These are phyloP conservation scores for Athelia psychrophila DNA, from an alignment of 1,284 basidiomycete genomes.

Conservation along the genomic window DNA sequence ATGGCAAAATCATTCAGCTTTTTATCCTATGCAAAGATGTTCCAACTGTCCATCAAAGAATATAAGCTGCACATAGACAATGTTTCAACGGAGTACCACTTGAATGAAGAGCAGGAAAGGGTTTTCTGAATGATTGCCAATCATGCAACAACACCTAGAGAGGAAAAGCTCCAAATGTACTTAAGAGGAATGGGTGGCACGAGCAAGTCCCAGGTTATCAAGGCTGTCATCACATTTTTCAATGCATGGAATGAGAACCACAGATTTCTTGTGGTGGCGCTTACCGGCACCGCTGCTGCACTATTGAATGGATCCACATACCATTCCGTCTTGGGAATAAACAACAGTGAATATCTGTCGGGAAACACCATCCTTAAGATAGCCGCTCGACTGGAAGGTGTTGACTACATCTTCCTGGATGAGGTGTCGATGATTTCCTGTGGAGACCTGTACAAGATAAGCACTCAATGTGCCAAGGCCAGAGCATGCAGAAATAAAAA, in stretches of 20 bases:
- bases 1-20: too few relatives aligned
- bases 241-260: slow-evolving; percentile 16
- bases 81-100: slow-evolving; percentile 3
- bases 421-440: slow-evolving; percentile 35
- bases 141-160: slow-evolving; percentile 15
- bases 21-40: too few relatives aligned
- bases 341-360: background rate
- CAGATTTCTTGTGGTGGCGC: slow-evolving; percentile 28
- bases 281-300: slow-evolving; percentile 34
- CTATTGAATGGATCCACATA: slow-evolving; percentile 35
- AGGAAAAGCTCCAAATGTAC: slow-evolving; percentile 29
- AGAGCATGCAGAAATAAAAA: too few relatives aligned
- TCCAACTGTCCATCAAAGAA: too few relatives aligned
- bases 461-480: background rate
- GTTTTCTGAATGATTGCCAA: slow-evolving; percentile 31
- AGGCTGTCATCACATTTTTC: slow-evolving; percentile 27
- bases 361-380: slow-evolving; percentile 6
- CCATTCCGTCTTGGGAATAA: slow-evolving; percentile 31
- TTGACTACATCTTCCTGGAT: slow-evolving; percentile 34
- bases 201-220: slow-evolving; percentile 34
- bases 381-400: slow-evolving; percentile 16
- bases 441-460: slow-evolving; percentile 21
- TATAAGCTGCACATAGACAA: too few relatives aligned
- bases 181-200: slow-evolving; percentile 34
- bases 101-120: slow-evolving; percentile 29